A percentile compares a stretch with the other conserved stretches of the same genome.
Conservation (phyloP, 768 basidiomycete genomes). For the Suillus lakei region DNA sequence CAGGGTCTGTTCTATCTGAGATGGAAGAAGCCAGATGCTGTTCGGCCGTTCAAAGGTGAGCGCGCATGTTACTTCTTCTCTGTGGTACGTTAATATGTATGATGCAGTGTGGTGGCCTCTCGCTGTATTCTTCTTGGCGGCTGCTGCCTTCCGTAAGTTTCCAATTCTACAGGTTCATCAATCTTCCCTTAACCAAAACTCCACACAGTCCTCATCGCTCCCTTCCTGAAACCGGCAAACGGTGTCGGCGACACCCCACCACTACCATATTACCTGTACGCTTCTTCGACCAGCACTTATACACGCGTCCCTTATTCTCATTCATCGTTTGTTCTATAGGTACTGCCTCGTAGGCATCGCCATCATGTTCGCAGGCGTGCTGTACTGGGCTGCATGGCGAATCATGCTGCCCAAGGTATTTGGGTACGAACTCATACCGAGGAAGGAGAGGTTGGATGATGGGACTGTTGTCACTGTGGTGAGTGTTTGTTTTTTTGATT, state of each 20-base stretch:
- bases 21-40: constrained; percentile 50
- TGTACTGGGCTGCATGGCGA: constrained; percentile 63
- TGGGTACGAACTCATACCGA: constrained; percentile 50
- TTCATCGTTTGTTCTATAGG: constrained; percentile 25
- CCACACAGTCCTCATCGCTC: constrained; percentile 53
- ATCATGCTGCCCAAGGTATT: constrained; percentile 53
- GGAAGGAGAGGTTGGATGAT: constrained; percentile 53
- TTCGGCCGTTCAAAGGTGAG: constrained; percentile 58
- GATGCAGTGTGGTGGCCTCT: constrained; percentile 57
- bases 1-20: constrained; percentile 62
- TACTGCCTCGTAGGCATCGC: constrained; percentile 60
- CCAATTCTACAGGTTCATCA: not conserved
- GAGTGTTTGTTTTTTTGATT: constrained; percentile 20
- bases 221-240: constrained; percentile 58
- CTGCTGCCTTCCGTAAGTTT: constrained; percentile 52
- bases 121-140: constrained; percentile 58
- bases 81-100: not conserved
- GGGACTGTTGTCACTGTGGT: constrained; percentile 61
- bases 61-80: not conserved
- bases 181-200: not conserved
- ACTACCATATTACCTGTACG: constrained; percentile 58
- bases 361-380: constrained; percentile 48
- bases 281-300: not conserved
- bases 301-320: not conserved
- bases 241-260: constrained; percentile 64